These are phyloP conservation scores for Trifolium dubium DNA, from an alignment of 306 rosid genomes.

Conservation along the genomic window DNA sequence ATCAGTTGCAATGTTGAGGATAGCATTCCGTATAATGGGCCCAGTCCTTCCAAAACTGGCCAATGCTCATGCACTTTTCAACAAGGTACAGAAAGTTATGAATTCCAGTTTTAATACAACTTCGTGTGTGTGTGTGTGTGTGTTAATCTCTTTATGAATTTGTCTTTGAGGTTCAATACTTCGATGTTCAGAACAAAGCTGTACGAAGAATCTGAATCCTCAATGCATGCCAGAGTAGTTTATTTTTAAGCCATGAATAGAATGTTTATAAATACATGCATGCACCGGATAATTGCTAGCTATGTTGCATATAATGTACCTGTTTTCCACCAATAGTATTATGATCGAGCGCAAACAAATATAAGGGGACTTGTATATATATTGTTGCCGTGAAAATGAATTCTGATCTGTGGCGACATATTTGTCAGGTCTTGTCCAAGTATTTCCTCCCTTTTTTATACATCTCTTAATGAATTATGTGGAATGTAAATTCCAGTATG, in stretches of 20 bases:
- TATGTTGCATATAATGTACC: constrained; percentile 10
- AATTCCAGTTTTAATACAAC: constrained; percentile 29
- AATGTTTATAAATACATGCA: background rate
- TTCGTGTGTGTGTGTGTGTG: background rate
- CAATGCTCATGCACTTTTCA: constrained; percentile 85
- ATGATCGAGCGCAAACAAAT: background rate
- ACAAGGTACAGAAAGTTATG: constrained; percentile 65
- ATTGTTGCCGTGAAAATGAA: too few relatives aligned
- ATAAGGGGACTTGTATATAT: too few relatives aligned
- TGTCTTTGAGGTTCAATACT: constrained; percentile 23
- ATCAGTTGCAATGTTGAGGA: constrained; percentile 95
- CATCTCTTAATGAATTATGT: background rate
- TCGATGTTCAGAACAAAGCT: constrained; percentile 17
- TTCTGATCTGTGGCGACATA: too few relatives aligned
- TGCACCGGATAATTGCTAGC: constrained; percentile 21
- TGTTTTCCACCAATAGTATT: background rate
- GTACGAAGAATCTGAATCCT: constrained; percentile 7
- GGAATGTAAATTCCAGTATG: constrained; percentile 1
- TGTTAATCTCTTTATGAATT: background rate
- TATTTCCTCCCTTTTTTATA: background rate
- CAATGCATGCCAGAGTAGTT: background rate
- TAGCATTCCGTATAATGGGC: constrained; percentile 91
- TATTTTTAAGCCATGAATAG: background rate
- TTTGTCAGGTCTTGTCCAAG: background rate
- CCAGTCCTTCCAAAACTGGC: constrained; percentile 97